phyloP scores from a whole-genome alignment of 106 monocot genomes.

The Dactylorhiza incarnata region DNA sequence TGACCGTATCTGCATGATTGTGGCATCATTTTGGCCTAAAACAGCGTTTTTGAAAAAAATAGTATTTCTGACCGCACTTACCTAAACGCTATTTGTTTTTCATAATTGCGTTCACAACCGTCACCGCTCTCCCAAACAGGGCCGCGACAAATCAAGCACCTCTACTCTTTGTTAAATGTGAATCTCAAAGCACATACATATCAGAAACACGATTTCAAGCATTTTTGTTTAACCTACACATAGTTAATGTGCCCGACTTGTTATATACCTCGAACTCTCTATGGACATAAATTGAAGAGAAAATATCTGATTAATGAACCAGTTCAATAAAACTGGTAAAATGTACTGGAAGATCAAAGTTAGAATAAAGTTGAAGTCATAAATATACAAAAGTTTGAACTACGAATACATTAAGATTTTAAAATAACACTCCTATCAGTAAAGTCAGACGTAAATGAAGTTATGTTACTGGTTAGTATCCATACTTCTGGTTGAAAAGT shows the following conservation, averaged over 20 bases:
- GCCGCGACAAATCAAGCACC: background rate
- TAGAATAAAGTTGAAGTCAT: background rate
- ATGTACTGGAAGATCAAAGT: background rate
- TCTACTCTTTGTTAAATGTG: background rate
- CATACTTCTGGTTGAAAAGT: conserved; percentile 97
- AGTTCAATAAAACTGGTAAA: background rate
- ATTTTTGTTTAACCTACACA: background rate
- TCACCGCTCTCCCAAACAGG: background rate
- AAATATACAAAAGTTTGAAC: conserved; percentile 1
- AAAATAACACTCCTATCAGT: conserved; percentile 18
- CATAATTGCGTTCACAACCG: too few species aligned
- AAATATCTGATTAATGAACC: background rate
- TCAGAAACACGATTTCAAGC: background rate
- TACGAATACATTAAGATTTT: background rate
- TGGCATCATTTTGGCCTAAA: too few species aligned
- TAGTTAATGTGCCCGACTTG: background rate
- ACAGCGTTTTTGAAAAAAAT: too few species aligned
- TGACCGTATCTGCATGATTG: too few species aligned
- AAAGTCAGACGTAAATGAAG: conserved; percentile 61
- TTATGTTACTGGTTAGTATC: conserved; percentile 96
- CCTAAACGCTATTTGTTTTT: too few species aligned
- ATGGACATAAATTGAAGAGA: background rate
- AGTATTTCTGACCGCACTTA: too few species aligned
- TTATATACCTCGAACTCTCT: background rate
- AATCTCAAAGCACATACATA: background rate